Evolutionary conservation across 305 asterid species (phyloP).

Genomic region (Fraxinus ornus): DNA sequence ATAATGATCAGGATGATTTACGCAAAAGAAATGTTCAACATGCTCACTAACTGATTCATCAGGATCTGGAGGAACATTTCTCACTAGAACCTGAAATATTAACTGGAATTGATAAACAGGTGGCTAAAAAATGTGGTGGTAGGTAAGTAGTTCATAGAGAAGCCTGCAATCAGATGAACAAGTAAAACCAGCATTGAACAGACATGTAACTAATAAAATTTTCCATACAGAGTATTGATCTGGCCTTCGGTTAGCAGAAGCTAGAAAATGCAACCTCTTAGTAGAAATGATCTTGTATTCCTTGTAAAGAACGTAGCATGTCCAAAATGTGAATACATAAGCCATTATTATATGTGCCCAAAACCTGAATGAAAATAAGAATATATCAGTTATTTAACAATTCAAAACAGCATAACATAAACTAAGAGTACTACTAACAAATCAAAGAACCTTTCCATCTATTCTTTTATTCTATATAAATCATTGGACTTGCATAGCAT

Average conservation of each 20-base stretch:
- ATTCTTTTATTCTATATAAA: neutral
- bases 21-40: conserved; percentile 92
- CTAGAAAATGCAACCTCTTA: conserved; percentile 83
- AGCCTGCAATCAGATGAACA: neutral
- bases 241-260: conserved; percentile 76
- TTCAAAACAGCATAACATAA: conserved; percentile 11
- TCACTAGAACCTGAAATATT: conserved; percentile 78
- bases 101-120: conserved; percentile 12
- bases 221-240: conserved; percentile 71
- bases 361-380: conserved; percentile 50
- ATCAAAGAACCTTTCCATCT: neutral
- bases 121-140: neutral
- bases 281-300: conserved; percentile 63
- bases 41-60: conserved; percentile 91
- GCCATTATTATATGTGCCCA: conserved; percentile 79
- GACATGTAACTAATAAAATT: conserved; percentile 4
- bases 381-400: conserved; percentile 8
- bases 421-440: conserved; percentile 1
- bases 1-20: conserved; percentile 79
- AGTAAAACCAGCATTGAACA: neutral
- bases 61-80: conserved; percentile 88
- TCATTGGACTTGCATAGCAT: neutral
- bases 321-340: conserved; percentile 78
- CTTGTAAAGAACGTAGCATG: conserved; percentile 70
- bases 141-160: neutral